Conservation (phyloP, 78 protist genomes). For the Tieghemostelium lacteum region DNA sequence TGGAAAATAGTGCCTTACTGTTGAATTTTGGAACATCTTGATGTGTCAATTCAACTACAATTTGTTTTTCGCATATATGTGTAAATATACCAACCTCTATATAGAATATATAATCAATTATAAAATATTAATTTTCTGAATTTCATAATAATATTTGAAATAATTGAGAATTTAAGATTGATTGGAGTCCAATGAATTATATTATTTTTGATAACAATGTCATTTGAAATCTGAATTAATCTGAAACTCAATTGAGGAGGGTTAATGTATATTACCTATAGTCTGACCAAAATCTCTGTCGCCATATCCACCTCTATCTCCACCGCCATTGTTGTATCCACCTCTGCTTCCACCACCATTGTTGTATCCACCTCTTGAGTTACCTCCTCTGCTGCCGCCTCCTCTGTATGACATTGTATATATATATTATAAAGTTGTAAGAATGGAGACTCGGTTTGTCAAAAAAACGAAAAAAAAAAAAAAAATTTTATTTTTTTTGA, state of each 20-base stretch:
- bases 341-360: conserved; percentile 38
- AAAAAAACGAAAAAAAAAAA: too few species aligned
- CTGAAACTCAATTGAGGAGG: too few species aligned
- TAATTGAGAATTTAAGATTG: not conserved
- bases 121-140: too few species aligned
- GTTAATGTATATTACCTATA: too few species aligned
- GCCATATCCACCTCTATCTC: conserved; percentile 4
- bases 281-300: too few species aligned
- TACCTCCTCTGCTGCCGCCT: conserved; percentile 30
- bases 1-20: conserved; percentile 30
- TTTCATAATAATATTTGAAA: not conserved
- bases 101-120: too few species aligned
- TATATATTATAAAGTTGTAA: too few species aligned
- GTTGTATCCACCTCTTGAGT: not conserved
- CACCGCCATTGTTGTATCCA: conserved; percentile 34
- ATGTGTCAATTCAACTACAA: conserved; percentile 53
- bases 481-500: too few species aligned
- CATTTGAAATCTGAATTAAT: not conserved
- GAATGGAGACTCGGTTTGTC: too few species aligned
- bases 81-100: conserved; percentile 69
- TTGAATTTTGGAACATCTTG: conserved; percentile 76
- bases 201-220: not conserved
- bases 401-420: conserved; percentile 4
- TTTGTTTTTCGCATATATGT: conserved; percentile 65
- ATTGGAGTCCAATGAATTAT: not conserved